phyloP scores from a whole-genome alignment of 176 grass and related monocot species.

The Phoenix roebelenii region DNA sequence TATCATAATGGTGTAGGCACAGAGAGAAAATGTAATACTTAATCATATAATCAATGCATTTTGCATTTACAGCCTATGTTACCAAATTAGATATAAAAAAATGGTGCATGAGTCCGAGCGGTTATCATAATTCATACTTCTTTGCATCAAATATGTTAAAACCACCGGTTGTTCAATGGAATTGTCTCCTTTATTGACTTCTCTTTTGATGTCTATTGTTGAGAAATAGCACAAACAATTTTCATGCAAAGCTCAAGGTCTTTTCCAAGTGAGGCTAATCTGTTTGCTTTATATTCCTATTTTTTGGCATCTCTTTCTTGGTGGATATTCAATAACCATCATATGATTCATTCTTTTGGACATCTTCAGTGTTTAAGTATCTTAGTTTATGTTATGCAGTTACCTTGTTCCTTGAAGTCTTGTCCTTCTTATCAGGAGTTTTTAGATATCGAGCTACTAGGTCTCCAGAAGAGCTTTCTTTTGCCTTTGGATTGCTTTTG shows the following conservation, averaged over 20 bases:
- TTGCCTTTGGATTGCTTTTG: neutral
- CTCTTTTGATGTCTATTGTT: slow-evolving; percentile 45
- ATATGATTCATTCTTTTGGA: slow-evolving; percentile 17
- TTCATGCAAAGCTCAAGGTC: slow-evolving; percentile 45
- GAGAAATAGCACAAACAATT: slow-evolving; percentile 68
- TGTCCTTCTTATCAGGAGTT: slow-evolving; percentile 5
- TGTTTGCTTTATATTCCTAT: slow-evolving; percentile 50
- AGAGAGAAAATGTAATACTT: too few species aligned
- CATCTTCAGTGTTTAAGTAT: slow-evolving; percentile 1
- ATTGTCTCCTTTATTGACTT: slow-evolving; percentile 21
- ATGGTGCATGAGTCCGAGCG: too few species aligned
- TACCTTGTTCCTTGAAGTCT: neutral
- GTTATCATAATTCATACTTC: slow-evolving; percentile 8
- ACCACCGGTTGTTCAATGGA: slow-evolving; percentile 40
- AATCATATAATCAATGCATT: too few species aligned
- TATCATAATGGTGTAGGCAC: too few species aligned
- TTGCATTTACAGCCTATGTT: too few species aligned
- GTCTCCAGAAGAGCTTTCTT: neutral
- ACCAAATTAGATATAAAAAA: too few species aligned
- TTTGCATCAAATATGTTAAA: slow-evolving; percentile 38
- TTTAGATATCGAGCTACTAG: neutral
- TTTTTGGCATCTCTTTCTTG: slow-evolving; percentile 26
- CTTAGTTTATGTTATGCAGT: neutral
- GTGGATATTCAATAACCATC: slow-evolving; percentile 31
- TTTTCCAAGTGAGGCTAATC: slow-evolving; percentile 48